A percentile compares a stretch with the other conserved stretches of the same genome.
Evolutionary conservation across 257 asterid genomes (phyloP).

Genomic region (Mitragyna speciosa): DNA sequence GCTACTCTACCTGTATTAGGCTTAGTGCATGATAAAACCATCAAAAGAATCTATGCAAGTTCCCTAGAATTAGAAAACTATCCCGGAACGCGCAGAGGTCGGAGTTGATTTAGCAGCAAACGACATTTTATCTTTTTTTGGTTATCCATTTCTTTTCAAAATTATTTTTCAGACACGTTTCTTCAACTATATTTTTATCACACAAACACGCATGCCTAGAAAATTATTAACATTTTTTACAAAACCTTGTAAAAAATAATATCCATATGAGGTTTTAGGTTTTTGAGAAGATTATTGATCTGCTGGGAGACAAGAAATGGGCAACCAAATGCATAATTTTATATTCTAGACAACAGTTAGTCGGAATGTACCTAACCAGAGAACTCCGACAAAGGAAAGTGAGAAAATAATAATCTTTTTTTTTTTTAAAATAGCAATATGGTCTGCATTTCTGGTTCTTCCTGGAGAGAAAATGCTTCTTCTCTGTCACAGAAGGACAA

Average conservation of each 20-base stretch:
- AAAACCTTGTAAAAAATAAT: too few relatives aligned
- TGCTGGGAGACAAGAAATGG: background rate
- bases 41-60: background rate
- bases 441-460: slow-evolving; percentile 11
- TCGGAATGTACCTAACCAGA: slow-evolving; percentile 15
- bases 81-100: background rate
- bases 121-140: background rate
- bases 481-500: background rate
- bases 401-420: background rate
- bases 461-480: background rate
- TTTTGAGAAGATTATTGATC: background rate
- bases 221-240: too few relatives aligned
- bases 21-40: background rate
- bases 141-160: too few relatives aligned
- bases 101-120: slow-evolving; percentile 13
- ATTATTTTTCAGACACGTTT: too few relatives aligned
- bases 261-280: too few relatives aligned
- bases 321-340: background rate
- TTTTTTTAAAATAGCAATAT: background rate
- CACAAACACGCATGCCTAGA: too few relatives aligned
- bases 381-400: slow-evolving; percentile 10
- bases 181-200: too few relatives aligned
- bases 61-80: background rate
- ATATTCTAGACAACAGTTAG: background rate
- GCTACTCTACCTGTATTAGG: background rate